phyloP scores from a whole-genome alignment of 352 stramenopile genomes.

The Elongisporangium senticosum region DNA sequence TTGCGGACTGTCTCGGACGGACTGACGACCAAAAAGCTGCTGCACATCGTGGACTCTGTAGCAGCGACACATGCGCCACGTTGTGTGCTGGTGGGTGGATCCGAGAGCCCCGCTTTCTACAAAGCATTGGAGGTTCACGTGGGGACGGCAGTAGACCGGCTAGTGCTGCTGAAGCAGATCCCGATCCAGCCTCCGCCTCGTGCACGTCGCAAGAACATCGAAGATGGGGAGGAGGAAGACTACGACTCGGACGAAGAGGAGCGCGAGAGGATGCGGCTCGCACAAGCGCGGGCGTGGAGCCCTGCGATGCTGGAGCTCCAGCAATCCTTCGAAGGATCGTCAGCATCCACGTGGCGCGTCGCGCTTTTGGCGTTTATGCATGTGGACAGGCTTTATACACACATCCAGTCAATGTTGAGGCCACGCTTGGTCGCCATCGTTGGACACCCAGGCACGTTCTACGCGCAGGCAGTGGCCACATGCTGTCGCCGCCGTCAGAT shows the following conservation, averaged over 20 bases:
- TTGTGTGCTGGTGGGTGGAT: constrained; percentile 28
- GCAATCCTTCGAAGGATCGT: constrained; percentile 8
- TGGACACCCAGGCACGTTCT: constrained; percentile 45
- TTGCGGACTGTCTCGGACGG: constrained; percentile 3
- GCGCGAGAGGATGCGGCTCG: constrained; percentile 11
- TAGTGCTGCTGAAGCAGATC: constrained; percentile 41
- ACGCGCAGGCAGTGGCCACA: constrained; percentile 14
- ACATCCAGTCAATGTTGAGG: constrained; percentile 10
- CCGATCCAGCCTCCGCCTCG: constrained; percentile 12
- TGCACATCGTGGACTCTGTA: constrained; percentile 14
- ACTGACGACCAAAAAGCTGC: background rate
- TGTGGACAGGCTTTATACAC: constrained; percentile 5
- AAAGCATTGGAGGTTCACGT: constrained; percentile 20
- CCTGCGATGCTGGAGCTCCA: constrained; percentile 16
- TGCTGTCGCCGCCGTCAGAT: constrained; percentile 21
- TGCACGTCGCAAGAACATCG: constrained; percentile 4
- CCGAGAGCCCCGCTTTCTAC: constrained; percentile 25
- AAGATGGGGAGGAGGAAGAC: constrained; percentile 17
- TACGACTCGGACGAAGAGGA: constrained; percentile 54
- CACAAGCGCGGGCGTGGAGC: constrained; percentile 9
- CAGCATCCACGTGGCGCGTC: background rate
- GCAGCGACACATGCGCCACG: constrained; percentile 16
- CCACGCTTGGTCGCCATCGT: constrained; percentile 27
- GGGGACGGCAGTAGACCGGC: constrained; percentile 21
- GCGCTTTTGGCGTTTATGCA: constrained; percentile 9